Conservation (phyloP, 2,329 filamentous ascomycete species). For the Moelleriella libera region DNA sequence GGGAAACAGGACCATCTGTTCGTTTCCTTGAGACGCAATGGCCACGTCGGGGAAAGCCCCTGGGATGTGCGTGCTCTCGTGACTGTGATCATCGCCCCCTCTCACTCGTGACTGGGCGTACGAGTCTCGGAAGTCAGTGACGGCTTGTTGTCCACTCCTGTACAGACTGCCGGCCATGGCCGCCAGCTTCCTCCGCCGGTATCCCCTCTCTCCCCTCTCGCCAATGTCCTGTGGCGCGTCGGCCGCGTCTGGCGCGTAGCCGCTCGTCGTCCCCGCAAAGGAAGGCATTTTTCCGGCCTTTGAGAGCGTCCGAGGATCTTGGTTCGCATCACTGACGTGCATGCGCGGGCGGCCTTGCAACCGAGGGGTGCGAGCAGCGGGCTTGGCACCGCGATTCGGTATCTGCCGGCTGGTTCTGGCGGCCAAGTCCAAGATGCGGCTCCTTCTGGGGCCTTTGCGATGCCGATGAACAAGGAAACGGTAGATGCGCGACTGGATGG, state of each 20-base stretch:
- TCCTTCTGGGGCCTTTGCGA: conserved; percentile 30
- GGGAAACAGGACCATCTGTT: conserved; percentile 91
- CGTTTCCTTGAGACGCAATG: conserved; percentile 65
- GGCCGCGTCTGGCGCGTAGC: conserved; percentile 14
- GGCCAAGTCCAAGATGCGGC: conserved; percentile 28
- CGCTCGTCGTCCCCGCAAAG: conserved; percentile 9
- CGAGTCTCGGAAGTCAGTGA: conserved; percentile 44
- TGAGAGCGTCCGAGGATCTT: conserved; percentile 14
- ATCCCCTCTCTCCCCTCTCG: conserved; percentile 43
- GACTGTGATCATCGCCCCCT: conserved; percentile 14
- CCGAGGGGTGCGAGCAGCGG: background rate
- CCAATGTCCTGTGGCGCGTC: conserved; percentile 11
- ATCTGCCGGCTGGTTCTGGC: conserved; percentile 28
- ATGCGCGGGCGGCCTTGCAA: background rate
- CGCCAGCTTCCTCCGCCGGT: conserved; percentile 65
- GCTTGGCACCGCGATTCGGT: conserved; percentile 10
- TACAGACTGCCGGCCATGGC: conserved; percentile 45
- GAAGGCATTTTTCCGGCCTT: conserved; percentile 15
- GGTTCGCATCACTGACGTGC: conserved; percentile 17
- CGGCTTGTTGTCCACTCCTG: conserved; percentile 38
- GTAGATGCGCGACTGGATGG: conserved; percentile 65
- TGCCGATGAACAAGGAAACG: conserved; percentile 55
- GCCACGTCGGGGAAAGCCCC: conserved; percentile 73
- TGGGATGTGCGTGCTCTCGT: conserved; percentile 37
- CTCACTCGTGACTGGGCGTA: conserved; percentile 37